Percentiles rank a stretch among this genome's conserved stretches.
Conservation (phyloP, 1,284 basidiomycete genomes). For the Tremellales sp. region DNA sequence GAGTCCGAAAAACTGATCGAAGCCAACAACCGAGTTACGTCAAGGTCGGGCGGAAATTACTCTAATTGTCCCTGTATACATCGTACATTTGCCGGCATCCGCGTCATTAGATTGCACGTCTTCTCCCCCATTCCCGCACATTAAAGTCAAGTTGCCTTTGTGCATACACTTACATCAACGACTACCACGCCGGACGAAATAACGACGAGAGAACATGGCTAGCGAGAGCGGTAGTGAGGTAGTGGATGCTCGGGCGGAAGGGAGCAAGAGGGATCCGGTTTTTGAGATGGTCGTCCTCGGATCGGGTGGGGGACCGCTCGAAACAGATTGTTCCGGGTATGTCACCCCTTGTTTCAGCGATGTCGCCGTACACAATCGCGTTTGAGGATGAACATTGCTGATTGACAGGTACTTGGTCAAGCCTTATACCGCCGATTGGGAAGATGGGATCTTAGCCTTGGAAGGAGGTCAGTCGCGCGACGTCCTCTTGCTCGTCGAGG, state of each 20-base stretch:
- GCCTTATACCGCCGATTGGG: constrained; percentile 33
- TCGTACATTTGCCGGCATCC: too few species aligned
- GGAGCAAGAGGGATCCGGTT: constrained; percentile 13
- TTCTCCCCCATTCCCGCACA: too few species aligned
- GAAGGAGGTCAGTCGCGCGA: constrained; percentile 42
- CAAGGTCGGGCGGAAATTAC: too few species aligned
- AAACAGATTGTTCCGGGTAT: constrained; percentile 47
- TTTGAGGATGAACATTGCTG: background rate
- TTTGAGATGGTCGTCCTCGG: constrained; percentile 49
- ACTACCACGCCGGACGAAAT: too few species aligned
- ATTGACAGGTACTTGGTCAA: constrained; percentile 40
- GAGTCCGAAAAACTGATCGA: too few species aligned
- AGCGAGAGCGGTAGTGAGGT: too few species aligned
- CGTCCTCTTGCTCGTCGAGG: background rate
- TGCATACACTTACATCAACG: too few species aligned
- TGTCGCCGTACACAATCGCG: background rate
- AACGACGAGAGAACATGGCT: too few species aligned
- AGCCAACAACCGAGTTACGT: too few species aligned
- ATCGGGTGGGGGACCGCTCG: constrained; percentile 46
- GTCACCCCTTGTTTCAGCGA: constrained; percentile 3
- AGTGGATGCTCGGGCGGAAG: background rate
- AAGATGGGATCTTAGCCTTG: constrained; percentile 42
- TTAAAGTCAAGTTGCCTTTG: too few species aligned
- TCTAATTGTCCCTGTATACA: too few species aligned
- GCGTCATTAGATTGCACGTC: too few species aligned